phyloP scores from a whole-genome alignment of 306 rosid genomes.

The Malus domestica region DNA sequence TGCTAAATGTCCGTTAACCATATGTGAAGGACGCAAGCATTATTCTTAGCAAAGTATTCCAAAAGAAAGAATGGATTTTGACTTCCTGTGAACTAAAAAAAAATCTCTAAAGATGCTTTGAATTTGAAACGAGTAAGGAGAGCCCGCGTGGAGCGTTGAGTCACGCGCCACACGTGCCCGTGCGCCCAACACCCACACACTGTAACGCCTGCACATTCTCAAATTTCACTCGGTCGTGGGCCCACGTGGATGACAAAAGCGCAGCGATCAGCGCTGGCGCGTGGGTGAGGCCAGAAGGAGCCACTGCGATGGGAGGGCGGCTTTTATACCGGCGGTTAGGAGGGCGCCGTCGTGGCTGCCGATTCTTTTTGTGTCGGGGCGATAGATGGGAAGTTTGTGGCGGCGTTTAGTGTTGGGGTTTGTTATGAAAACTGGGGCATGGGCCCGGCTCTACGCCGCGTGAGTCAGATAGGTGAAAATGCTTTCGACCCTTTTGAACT shows the following conservation, averaged over 20 bases:
- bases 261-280: slow-evolving; percentile 8
- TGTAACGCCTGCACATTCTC: background rate
- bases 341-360: background rate
- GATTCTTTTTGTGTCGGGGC: background rate
- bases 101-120: background rate
- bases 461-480: slow-evolving; percentile 16
- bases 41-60: background rate
- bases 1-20: no score
- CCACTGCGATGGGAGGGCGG: slow-evolving; percentile 7
- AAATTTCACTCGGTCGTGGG: slow-evolving; percentile 14
- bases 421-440: slow-evolving; percentile 30
- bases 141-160: slow-evolving; percentile 12
- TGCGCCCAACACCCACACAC: slow-evolving; percentile 18
- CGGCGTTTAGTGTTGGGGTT: slow-evolving; percentile 16
- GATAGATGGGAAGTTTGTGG: slow-evolving; percentile 18
- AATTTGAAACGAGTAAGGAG: background rate
- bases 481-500: background rate
- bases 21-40: no score
- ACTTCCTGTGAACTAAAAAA: no score
- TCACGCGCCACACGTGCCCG: slow-evolving; percentile 22
- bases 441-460: slow-evolving; percentile 43
- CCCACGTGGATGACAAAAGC: slow-evolving; percentile 20
- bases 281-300: background rate
- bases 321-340: slow-evolving; percentile 24
- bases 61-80: no score